Percentiles rank a stretch among this genome's conserved stretches.
Evolutionary conservation across 306 rosid species (phyloP).

Genomic region (Psophocarpus tetragonolobus): DNA sequence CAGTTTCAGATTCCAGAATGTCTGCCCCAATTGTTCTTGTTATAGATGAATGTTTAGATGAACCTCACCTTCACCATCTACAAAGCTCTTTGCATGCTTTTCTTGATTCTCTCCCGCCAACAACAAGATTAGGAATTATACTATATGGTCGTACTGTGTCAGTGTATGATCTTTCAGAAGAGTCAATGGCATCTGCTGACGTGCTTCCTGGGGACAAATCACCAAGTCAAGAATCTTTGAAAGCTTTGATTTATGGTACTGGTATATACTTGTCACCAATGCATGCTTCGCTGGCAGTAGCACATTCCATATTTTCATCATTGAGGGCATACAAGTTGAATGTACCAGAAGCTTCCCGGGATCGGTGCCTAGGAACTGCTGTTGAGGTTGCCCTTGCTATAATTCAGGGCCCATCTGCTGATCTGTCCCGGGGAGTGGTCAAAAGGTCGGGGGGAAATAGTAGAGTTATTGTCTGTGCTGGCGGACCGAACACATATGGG

Average conservation of each 20-base stretch:
- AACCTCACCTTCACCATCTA: slow-evolving; percentile 85
- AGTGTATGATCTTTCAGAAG: slow-evolving; percentile 89
- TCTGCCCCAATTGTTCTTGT: slow-evolving; percentile 91
- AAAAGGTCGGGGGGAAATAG: slow-evolving; percentile 88
- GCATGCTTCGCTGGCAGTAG: slow-evolving; percentile 92
- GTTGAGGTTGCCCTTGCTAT: slow-evolving; percentile 97
- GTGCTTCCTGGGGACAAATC: slow-evolving; percentile 95
- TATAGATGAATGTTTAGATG: slow-evolving; percentile 92
- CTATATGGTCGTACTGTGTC: slow-evolving; percentile 90
- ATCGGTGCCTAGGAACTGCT: slow-evolving; percentile 92
- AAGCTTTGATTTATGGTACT: slow-evolving; percentile 82
- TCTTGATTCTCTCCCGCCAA: slow-evolving; percentile 83
- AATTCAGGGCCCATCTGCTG: slow-evolving; percentile 95
- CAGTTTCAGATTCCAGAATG: slow-evolving; percentile 89
- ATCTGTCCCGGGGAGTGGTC: slow-evolving; percentile 83
- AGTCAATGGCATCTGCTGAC: slow-evolving; percentile 88
- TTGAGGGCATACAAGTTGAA: slow-evolving; percentile 77
- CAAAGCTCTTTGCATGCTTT: slow-evolving; percentile 97
- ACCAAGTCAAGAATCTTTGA: slow-evolving; percentile 70
- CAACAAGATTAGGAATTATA: slow-evolving; percentile 87
- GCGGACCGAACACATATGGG: slow-evolving; percentile 94
- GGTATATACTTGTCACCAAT: slow-evolving; percentile 93
- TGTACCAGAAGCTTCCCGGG: slow-evolving; percentile 88
- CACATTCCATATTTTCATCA: slow-evolving; percentile 91
- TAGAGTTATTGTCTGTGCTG: slow-evolving; percentile 91